Conservation (phyloP, 1,284 basidiomycete species). For the Meira miltonrushii region DNA sequence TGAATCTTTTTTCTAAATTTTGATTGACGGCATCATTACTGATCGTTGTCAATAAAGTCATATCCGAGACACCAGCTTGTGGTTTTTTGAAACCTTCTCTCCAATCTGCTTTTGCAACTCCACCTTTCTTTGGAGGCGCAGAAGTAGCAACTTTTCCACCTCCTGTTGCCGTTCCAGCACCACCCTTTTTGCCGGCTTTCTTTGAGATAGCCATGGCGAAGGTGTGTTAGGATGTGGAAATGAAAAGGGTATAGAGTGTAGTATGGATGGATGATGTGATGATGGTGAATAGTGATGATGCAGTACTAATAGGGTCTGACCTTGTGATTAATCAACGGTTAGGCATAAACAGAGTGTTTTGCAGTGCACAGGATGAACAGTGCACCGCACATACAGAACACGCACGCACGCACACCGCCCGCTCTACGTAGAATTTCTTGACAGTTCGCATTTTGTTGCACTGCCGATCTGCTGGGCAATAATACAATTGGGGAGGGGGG, state of each 20-base stretch:
- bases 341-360: no score
- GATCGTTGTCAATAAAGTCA: constrained; percentile 95
- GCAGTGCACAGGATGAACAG: no score
- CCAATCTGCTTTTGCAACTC: constrained; percentile 52
- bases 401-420: no score
- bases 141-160: constrained; percentile 10
- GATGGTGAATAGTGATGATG: neutral
- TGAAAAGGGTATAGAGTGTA: neutral
- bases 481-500: no score
- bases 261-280: neutral
- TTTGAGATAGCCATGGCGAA: constrained; percentile 50
- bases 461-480: no score
- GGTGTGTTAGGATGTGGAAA: neutral
- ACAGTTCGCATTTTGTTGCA: no score
- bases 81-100: constrained; percentile 52
- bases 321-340: no score
- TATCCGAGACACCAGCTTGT: constrained; percentile 86
- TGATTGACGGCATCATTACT: constrained; percentile 98
- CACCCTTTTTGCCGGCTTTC: constrained; percentile 44
- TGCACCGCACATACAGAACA: no score
- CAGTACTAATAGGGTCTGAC: no score
- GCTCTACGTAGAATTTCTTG: no score
- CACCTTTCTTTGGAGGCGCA: constrained; percentile 40
- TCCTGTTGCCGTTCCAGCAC: constrained; percentile 13
- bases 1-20: constrained; percentile 92